Evolutionary conservation across 2,329 filamentous ascomycete species (phyloP), one percentile per base, ranked within the genome.

Genomic region (Bipolaris victoriae): DNA sequence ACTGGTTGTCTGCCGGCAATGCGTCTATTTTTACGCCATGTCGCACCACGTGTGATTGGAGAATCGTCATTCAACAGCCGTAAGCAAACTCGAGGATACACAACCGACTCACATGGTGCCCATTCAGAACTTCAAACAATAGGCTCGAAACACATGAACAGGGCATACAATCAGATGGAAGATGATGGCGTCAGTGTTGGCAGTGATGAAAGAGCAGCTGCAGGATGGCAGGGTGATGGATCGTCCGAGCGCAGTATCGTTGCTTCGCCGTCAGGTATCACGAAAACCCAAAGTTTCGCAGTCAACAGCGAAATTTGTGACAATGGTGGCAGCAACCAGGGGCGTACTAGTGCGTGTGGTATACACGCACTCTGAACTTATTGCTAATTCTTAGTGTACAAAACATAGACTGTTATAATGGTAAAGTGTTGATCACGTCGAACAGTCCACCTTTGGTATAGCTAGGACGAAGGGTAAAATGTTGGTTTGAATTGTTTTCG

Each of bases 1-100:
- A 79, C 77, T 56, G 77, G 73, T 7, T 74, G 76, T 5, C 72
- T 79, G n/a, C 77, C 78, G 0, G 78, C 77, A 0, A 63, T 80
- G 11, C 73, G 74, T 15, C 75, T 76, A 9, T 79, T 79, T 69
- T 71, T 79, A 58, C 68, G 68, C 0, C 74, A 77, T 47, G 64
- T 79, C 13, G 70, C 75, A 0, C 76, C 77, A 1, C 53, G 31
- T 7, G 20, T 62, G 24, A 56, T 63, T 16, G 58, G 60, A 20
- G 61, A 64, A 40, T 62, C 52, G 1, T 49, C 53, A 16, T 10
- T 58, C 29, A 54, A 39, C 2, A 62, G 56, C 22, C 48, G 57
- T 6, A 53, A 56, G 18, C 43, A 40, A 41, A 43, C 31, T 33
- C 45, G 47, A 15, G 55, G 49, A 5, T 57, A 64, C 5, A 37